Percentiles rank a stretch among this genome's conserved stretches.
Evolutionary conservation across 2,329 filamentous ascomycete species (phyloP).

Genomic region (Cordyceps fumosorosea): DNA sequence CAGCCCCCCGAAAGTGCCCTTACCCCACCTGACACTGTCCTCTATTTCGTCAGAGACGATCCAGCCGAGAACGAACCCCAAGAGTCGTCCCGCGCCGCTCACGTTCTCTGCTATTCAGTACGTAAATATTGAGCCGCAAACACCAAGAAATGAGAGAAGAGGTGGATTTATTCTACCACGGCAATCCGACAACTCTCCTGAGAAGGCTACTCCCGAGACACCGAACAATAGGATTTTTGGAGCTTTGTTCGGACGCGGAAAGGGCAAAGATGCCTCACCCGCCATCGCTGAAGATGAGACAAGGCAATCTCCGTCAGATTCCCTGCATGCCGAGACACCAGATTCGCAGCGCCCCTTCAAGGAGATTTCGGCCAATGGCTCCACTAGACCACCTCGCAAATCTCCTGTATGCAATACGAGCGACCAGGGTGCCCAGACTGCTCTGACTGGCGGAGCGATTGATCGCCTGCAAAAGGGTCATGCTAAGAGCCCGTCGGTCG

Average conservation of each 20-base stretch:
- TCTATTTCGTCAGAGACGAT: slow-evolving; percentile 14
- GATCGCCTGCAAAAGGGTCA: slow-evolving; percentile 52
- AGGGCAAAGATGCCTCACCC: slow-evolving; percentile 32
- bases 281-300: slow-evolving; percentile 61
- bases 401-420: slow-evolving; percentile 36
- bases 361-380: slow-evolving; percentile 55
- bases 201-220: slow-evolving; percentile 29
- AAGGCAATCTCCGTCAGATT: slow-evolving; percentile 42
- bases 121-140: slow-evolving; percentile 40
- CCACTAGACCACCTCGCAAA: slow-evolving; percentile 34
- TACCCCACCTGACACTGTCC: slow-evolving; percentile 18
- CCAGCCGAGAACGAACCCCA: neutral
- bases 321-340: slow-evolving; percentile 38
- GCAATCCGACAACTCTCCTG: slow-evolving; percentile 28
- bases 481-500: slow-evolving; percentile 31
- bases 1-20: slow-evolving; percentile 14
- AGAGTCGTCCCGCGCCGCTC: slow-evolving; percentile 15
- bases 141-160: slow-evolving; percentile 44
- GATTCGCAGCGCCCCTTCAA: slow-evolving; percentile 53
- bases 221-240: slow-evolving; percentile 35
- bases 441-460: slow-evolving; percentile 74
- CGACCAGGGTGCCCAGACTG: slow-evolving; percentile 76
- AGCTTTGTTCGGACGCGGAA: slow-evolving; percentile 40
- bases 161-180: slow-evolving; percentile 51
- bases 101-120: slow-evolving; percentile 31